Conservation (phyloP, 192 early-diverging fungal genomes). For the Umbelopsis vinacea region DNA sequence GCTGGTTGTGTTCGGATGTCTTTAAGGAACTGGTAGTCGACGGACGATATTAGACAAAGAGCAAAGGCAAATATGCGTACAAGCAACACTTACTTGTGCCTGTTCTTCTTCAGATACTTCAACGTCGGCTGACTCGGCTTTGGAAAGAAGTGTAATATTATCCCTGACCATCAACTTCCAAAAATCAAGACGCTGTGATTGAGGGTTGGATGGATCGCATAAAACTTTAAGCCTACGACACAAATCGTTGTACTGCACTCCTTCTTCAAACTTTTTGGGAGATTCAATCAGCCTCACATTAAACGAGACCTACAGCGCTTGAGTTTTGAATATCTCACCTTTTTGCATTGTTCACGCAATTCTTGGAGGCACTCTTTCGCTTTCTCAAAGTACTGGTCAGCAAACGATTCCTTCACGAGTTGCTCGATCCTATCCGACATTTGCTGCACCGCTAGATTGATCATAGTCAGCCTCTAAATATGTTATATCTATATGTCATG, state of each 20-base stretch:
- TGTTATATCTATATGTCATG: neutral
- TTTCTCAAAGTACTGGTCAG: constrained; percentile 60
- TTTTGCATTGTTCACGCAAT: constrained; percentile 44
- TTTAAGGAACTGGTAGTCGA: constrained; percentile 22
- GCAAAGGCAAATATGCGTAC: neutral
- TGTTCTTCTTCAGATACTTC: constrained; percentile 52
- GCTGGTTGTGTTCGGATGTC: neutral
- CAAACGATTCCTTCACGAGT: constrained; percentile 57
- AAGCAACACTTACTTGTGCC: constrained; percentile 46
- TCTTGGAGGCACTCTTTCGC: constrained; percentile 57
- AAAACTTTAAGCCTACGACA: constrained; percentile 47
- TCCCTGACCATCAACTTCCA: constrained; percentile 53
- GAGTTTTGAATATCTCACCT: neutral
- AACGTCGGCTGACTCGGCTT: constrained; percentile 46
- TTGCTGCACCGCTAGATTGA: constrained; percentile 56
- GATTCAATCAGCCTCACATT: neutral
- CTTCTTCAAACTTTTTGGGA: constrained; percentile 40
- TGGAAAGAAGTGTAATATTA: constrained; percentile 51
- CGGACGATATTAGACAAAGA: neutral
- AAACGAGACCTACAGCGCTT: neutral
- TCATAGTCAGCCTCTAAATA: neutral
- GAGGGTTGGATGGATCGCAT: constrained; percentile 32
- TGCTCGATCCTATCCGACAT: constrained; percentile 55
- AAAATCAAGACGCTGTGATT: constrained; percentile 48
- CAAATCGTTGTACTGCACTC: constrained; percentile 56